These are phyloP conservation scores for Solanum sparsipilum DNA, from an alignment of 257 asterid species.

Conservation along the genomic window DNA sequence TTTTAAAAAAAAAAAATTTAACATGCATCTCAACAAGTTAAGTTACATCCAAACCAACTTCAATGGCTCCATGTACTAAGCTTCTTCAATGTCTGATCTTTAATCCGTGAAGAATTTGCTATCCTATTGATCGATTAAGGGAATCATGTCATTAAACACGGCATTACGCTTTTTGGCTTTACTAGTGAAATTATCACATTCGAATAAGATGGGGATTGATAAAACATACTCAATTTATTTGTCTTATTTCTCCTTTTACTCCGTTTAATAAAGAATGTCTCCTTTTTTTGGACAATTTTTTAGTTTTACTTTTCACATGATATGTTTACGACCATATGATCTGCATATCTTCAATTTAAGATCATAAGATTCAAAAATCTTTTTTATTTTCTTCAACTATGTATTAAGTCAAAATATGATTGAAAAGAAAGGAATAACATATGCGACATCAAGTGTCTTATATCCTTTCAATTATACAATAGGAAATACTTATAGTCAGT, in stretches of 20 bases:
- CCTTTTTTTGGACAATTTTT: no score
- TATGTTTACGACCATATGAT: neutral
- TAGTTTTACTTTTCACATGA: neutral
- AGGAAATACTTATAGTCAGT: neutral
- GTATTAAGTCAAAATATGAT: neutral
- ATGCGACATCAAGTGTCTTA: neutral
- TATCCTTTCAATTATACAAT: neutral
- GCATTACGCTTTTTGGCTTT: neutral
- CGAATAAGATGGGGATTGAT: neutral
- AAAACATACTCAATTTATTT: neutral
- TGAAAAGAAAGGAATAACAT: neutral
- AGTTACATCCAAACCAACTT: neutral
- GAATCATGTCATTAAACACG: neutral
- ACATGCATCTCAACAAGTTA: neutral
- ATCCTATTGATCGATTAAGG: neutral
- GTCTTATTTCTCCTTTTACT: neutral
- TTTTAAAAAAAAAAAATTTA: accelerated
- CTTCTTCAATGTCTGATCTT: neutral
- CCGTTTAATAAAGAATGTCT: neutral
- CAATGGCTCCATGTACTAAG: neutral
- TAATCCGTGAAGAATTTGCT: neutral
- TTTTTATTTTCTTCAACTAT: neutral
- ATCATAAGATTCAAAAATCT: neutral
- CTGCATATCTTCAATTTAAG: neutral
- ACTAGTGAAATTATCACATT: neutral